These are phyloP conservation scores for Peniophora sp. DNA, from an alignment of 1,284 basidiomycete genomes.

Conservation along the genomic window DNA sequence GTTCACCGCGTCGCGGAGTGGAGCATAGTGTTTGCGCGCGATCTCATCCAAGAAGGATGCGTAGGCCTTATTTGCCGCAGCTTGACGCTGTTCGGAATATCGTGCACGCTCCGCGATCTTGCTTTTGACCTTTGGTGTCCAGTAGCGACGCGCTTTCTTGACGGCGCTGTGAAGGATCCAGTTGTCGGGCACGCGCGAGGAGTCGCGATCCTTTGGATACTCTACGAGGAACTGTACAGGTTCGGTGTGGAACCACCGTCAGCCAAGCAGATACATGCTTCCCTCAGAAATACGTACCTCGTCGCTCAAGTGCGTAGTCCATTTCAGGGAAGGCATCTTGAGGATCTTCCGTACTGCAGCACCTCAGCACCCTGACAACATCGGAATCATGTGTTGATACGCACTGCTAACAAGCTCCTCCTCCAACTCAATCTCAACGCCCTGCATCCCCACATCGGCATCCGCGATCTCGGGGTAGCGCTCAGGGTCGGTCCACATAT, in stretches of 20 bases:
- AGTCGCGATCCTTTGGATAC: slow-evolving; percentile 66
- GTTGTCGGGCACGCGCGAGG: slow-evolving; percentile 58
- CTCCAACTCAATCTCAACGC: slow-evolving; percentile 64
- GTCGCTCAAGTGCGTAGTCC: slow-evolving; percentile 57
- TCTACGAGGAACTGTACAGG: slow-evolving; percentile 64
- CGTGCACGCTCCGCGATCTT: slow-evolving; percentile 73
- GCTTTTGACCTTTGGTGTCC: slow-evolving; percentile 64
- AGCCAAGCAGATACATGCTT: background rate
- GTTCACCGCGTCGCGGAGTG: slow-evolving; percentile 68
- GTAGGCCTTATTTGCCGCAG: slow-evolving; percentile 63
- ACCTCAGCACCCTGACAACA: slow-evolving; percentile 5
- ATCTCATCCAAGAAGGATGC: slow-evolving; percentile 65
- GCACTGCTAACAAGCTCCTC: slow-evolving; percentile 70
- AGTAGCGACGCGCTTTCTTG: slow-evolving; percentile 72
- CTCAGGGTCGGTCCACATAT: slow-evolving; percentile 69
- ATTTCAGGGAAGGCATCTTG: slow-evolving; percentile 73
- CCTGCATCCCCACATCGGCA: slow-evolving; percentile 42
- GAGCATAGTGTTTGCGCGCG: slow-evolving; percentile 54
- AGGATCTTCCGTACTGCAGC: slow-evolving; percentile 63
- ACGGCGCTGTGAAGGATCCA: slow-evolving; percentile 83
- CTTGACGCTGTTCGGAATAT: slow-evolving; percentile 68
- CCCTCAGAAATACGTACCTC: slow-evolving; percentile 44
- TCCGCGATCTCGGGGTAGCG: slow-evolving; percentile 64
- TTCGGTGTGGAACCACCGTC: background rate
- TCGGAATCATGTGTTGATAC: slow-evolving; percentile 12